phyloP scores from a whole-genome alignment of 331 rosid species.

The Acacia pycnantha region DNA sequence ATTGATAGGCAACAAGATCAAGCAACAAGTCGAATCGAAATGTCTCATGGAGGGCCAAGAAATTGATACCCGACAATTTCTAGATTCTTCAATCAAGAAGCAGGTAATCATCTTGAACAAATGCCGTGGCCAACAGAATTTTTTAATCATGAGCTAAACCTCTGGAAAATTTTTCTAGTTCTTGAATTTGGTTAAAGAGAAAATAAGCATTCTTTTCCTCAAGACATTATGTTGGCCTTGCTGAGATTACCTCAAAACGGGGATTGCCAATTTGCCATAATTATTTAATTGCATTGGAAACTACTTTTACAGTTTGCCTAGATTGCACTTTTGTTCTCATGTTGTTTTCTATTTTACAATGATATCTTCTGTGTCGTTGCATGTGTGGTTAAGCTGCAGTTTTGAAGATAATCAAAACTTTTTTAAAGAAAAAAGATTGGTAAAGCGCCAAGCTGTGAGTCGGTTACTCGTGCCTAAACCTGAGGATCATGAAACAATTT shows the following conservation, averaged over 20 bases:
- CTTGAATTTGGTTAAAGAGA: neutral
- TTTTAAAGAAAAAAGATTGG: neutral
- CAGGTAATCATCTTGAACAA: constrained; percentile 49
- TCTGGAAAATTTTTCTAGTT: neutral
- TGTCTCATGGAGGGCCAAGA: neutral
- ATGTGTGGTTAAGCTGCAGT: neutral
- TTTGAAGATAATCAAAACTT: neutral
- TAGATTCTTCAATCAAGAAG: constrained; percentile 47
- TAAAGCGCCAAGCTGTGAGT: neutral
- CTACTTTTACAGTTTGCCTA: too few relatives aligned
- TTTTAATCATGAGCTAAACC: neutral
- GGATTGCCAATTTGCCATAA: neutral
- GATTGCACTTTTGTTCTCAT: neutral
- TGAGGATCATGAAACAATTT: neutral
- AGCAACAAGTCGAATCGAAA: constrained; percentile 23
- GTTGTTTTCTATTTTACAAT: neutral
- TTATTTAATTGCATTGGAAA: neutral
- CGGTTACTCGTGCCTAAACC: neutral
- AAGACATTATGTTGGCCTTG: neutral
- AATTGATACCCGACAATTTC: constrained; percentile 48
- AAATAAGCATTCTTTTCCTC: neutral
- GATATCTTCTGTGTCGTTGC: neutral
- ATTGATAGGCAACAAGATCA: constrained; percentile 44
- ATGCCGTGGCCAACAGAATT: neutral
- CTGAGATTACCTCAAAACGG: neutral